Evolutionary conservation across 257 asterid species (phyloP).

Genomic region (Solanum virginianum): DNA sequence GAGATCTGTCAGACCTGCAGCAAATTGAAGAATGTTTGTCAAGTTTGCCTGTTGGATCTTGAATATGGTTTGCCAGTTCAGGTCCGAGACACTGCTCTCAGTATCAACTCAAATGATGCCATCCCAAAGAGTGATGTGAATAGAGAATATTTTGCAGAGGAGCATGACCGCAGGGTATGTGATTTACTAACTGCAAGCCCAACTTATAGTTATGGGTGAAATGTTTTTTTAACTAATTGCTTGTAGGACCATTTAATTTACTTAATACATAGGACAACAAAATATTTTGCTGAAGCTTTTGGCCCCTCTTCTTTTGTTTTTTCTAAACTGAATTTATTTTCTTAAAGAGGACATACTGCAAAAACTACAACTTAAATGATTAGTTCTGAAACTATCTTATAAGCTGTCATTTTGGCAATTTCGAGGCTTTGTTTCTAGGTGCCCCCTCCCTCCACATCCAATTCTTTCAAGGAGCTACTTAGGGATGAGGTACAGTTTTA

Average conservation of each 20-base stretch:
- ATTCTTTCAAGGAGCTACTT: not conserved
- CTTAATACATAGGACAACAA: not conserved
- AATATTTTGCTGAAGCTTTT: not conserved
- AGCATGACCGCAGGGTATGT: constrained; percentile 90
- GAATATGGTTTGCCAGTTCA: constrained; percentile 97
- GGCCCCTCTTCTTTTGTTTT: not conserved
- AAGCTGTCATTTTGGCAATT: not conserved
- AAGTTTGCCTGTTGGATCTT: constrained; percentile 95
- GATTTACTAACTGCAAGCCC: not conserved
- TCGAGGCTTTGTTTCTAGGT: not conserved
- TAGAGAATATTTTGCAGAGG: constrained; percentile 94
- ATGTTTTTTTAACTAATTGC: not conserved
- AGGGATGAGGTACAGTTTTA: not conserved
- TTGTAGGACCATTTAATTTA: not conserved
- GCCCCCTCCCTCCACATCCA: not conserved
- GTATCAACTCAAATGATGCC: constrained; percentile 79
- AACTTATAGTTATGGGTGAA: not conserved
- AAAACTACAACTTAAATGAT: not conserved
- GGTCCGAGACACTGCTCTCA: constrained; percentile 88
- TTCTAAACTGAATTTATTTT: not conserved
- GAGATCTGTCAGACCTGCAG: constrained; percentile 98
- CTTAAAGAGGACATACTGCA: not conserved
- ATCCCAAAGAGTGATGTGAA: constrained; percentile 97
- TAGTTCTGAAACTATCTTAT: not conserved
- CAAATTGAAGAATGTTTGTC: constrained; percentile 95